Base-by-base conservation (phyloP, 2,329 filamentous ascomycete species). In the Stemphylium lycopersici region DNA sequence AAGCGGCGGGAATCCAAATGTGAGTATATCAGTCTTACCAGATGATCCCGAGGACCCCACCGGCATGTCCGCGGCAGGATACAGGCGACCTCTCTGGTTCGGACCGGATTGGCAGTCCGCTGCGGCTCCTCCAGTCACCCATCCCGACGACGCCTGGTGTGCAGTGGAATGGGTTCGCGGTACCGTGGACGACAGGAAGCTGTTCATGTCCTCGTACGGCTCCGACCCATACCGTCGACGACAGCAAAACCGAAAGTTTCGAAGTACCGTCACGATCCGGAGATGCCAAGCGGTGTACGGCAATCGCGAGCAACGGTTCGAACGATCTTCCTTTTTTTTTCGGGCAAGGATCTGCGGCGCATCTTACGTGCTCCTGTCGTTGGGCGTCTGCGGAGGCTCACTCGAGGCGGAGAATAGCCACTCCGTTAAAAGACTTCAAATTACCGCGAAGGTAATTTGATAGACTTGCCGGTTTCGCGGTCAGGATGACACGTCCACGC, bases 1-100 rank as follows among this genome's bases (percentile, higher is more conserved):
- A 67, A 37, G 66, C 66, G 16, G 52, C 60, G 20, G 57, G 59
- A 24, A 70, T 69, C 40, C 67, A 70, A 37, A 70, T 66, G 71
- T 73, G 66, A 56, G 70, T 58, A 41, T 34, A 39, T 26, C 44
- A 37, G 34, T 41, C 32, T 47, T 50, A 37, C 29, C 18, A 52
- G 22, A 49, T 15, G 38, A 13, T 37, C 36, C 40, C 34, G 31
- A 34, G n/a, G 39, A 2, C 32, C 43, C 39, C 34, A 43, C 43
- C 31, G 22, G 33, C 46, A 46, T 37, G n/a, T 45, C 37, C 13
- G 37, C 40, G 40, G 40, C 31, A 40, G 46, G 18, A 39, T 22
- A 18, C 33, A 55, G 32, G 15, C 36, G 36, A 55, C 22, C 18
- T 29, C 24, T 34, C 20, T 50, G 46, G 16, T 38, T 33, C 34